A percentile compares a stretch with the other conserved stretches of the same genome.
These are phyloP conservation scores for Laguncularia racemosa DNA, from an alignment of 345 rosid genomes.

Conservation along the genomic window DNA sequence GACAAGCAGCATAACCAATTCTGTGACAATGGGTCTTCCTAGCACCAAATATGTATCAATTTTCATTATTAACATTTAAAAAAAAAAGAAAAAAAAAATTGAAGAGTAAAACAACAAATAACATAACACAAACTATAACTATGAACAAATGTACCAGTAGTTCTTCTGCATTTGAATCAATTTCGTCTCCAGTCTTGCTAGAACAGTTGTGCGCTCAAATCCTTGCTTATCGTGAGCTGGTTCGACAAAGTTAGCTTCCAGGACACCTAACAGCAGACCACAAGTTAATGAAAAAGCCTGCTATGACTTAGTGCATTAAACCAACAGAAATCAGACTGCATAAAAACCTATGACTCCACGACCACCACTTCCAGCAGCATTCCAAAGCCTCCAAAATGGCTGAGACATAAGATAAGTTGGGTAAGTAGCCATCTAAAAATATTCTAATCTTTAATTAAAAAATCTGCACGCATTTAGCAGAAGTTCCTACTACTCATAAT, in stretches of 20 bases:
- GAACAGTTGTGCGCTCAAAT: conserved; percentile 85
- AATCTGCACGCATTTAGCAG: too few relatives aligned
- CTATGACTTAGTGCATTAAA: not conserved
- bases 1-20: conserved; percentile 74
- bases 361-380: conserved; percentile 84
- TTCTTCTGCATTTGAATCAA: conserved; percentile 75
- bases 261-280: conserved; percentile 46
- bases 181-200: conserved; percentile 72
- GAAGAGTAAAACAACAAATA: not conserved
- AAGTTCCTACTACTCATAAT: too few relatives aligned
- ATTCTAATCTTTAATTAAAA: not conserved
- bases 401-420: conserved; percentile 18
- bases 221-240: conserved; percentile 99
- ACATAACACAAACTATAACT: not conserved
- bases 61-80: not conserved
- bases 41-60: conserved; percentile 9
- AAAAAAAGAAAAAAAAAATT: too few relatives aligned
- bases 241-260: conserved; percentile 94
- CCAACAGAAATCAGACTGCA: conserved; percentile 3
- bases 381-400: conserved; percentile 99
- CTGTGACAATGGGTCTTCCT: conserved; percentile 64
- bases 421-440: not conserved
- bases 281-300: conserved; percentile 11
- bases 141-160: conserved; percentile 49
- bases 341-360: conserved; percentile 84